These are phyloP conservation scores for maize (Zea mays) DNA, from an alignment of 176 grass and related monocot genomes.

Conservation along the genomic window Zm-B73-REFERENCE-NAM-5.0 NC_050104.1:127532501-127533000, in stretches of 20 bases:
- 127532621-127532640: constrained; percentile 58
- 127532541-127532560: constrained; percentile 61
- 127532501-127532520: constrained; percentile 61
- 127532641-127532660: constrained; percentile 64
- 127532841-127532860: not conserved
- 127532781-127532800: not conserved
- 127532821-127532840: not conserved
- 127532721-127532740: constrained; percentile 43
- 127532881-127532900: constrained; percentile 20
- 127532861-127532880: constrained; percentile 7
- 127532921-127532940: constrained; percentile 35
- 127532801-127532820: not conserved
- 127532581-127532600: constrained; percentile 93
- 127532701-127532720: constrained; percentile 70
- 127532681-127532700: constrained; percentile 64
- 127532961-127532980: constrained; percentile 29
- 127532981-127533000: constrained; percentile 7
- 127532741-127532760: constrained; percentile 22
- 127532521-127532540: constrained; percentile 90
- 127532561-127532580: constrained; percentile 61
- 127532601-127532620: constrained; percentile 72
- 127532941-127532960: not conserved
- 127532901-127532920: not conserved
- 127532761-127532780: not conserved
- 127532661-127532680: constrained; percentile 70